These are phyloP conservation scores for Agaricus sinodeliciosus DNA, from an alignment of 768 basidiomycete genomes.

Conservation along the genomic window DNA sequence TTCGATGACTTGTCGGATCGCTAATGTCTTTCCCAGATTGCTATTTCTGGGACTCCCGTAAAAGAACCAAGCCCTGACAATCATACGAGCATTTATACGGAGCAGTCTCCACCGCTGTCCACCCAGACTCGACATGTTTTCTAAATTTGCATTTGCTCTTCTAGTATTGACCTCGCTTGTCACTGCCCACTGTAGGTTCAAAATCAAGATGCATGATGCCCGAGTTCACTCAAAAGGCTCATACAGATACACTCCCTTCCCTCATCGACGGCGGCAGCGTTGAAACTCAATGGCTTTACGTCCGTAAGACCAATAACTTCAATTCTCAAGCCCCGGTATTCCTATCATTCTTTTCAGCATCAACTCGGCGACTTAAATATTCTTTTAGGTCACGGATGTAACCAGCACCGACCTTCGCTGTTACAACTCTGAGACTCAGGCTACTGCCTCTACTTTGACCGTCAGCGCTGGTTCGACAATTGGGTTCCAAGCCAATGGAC, in stretches of 20 bases:
- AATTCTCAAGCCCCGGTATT: slow-evolving; percentile 31
- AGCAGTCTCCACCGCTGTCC: background rate
- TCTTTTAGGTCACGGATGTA: slow-evolving; percentile 35
- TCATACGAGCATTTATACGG: background rate
- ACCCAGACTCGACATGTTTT: background rate
- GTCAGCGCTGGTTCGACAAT: slow-evolving; percentile 39
- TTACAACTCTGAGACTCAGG: slow-evolving; percentile 33
- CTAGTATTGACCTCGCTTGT: slow-evolving; percentile 14
- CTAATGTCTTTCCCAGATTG: background rate
- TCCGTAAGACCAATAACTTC: slow-evolving; percentile 41
- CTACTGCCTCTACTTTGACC: slow-evolving; percentile 34
- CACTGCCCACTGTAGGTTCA: slow-evolving; percentile 17
- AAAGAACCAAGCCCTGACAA: background rate
- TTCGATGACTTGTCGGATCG: slow-evolving; percentile 4
- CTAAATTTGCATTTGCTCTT: background rate
- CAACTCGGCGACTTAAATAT: background rate
- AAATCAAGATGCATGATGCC: slow-evolving; percentile 13
- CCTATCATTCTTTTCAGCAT: background rate
- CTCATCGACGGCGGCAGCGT: slow-evolving; percentile 32
- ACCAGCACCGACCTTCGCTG: slow-evolving; percentile 41
- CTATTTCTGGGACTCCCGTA: background rate
- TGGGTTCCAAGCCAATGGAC: slow-evolving; percentile 33
- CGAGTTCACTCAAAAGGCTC: background rate
- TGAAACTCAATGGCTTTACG: slow-evolving; percentile 33
- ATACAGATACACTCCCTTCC: slow-evolving; percentile 32